Evolutionary conservation across 768 basidiomycete genomes (phyloP).

Genomic region (Boletus fagicola): DNA sequence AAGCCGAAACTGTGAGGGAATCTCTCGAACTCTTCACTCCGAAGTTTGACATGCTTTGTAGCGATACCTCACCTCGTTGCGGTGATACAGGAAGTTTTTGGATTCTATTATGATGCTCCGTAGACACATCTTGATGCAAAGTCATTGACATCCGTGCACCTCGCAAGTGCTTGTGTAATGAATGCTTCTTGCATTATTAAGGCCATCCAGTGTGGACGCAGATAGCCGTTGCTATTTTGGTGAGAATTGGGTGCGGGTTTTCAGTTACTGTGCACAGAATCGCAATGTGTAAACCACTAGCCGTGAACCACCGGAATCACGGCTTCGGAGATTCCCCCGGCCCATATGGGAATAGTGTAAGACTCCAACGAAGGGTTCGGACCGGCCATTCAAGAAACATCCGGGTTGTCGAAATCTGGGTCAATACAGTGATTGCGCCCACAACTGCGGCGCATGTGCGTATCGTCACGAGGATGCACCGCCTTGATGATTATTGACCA

Average conservation of each 20-base stretch:
- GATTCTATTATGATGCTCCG: not conserved
- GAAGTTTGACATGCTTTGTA: conserved; percentile 28
- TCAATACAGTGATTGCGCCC: conserved; percentile 25
- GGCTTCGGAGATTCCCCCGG: not conserved
- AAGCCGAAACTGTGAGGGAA: conserved; percentile 61
- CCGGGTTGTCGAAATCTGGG: not conserved
- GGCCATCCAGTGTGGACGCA: not conserved
- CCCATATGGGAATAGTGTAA: not conserved
- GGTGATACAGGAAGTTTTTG: conserved; percentile 29
- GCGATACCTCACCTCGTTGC: conserved; percentile 64
- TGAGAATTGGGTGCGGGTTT: not conserved
- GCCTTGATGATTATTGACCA: conserved; percentile 17
- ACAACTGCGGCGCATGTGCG: conserved; percentile 16
- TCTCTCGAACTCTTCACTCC: conserved; percentile 5
- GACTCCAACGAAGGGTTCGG: not conserved
- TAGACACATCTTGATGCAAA: not conserved
- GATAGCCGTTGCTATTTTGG: not conserved
- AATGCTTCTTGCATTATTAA: not conserved
- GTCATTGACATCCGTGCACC: not conserved
- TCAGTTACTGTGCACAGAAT: not conserved
- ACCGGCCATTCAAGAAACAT: conserved; percentile 4
- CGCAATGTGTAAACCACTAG: not conserved
- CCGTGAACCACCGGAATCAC: too few species aligned
- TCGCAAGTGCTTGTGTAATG: not conserved
- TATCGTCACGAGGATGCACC: conserved; percentile 22